Conservation (phyloP, 805 yeast species). For the Yueomyces sinensis region DNA sequence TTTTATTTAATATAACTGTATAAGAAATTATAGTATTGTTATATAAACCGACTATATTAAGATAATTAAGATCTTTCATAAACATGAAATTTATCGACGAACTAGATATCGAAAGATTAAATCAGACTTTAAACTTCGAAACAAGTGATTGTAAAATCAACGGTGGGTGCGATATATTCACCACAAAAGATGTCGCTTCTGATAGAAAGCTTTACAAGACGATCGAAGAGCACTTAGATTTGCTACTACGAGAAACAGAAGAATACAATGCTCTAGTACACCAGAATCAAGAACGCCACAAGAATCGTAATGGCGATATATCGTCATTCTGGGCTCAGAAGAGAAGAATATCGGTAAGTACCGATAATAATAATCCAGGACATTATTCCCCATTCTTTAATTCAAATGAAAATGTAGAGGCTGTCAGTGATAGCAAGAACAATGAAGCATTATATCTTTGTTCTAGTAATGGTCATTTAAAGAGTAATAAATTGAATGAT, state of each 20-base stretch:
- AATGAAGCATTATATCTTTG: background rate
- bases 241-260: slow-evolving; percentile 28
- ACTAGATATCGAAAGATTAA: slow-evolving; percentile 81
- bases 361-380: background rate
- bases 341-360: slow-evolving; percentile 27
- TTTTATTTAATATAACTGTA: too few relatives aligned
- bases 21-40: too few relatives aligned
- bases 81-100: slow-evolving; percentile 79
- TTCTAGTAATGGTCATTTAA: background rate
- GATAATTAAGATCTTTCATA: too few relatives aligned
- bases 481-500: slow-evolving; percentile 20
- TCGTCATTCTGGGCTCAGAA: slow-evolving; percentile 29
- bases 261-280: slow-evolving; percentile 22
- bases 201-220: slow-evolving; percentile 83
- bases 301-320: slow-evolving; percentile 2
- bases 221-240: slow-evolving; percentile 67
- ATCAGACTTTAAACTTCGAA: slow-evolving; percentile 71
- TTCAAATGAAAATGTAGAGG: background rate
- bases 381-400: slow-evolving; percentile 15
- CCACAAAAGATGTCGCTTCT: slow-evolving; percentile 85
- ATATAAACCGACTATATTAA: too few relatives aligned
- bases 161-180: slow-evolving; percentile 87
- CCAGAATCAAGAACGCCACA: slow-evolving; percentile 11
- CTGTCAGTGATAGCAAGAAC: background rate
- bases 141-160: slow-evolving; percentile 62